A percentile compares a stretch with the other conserved stretches of the same genome.
phyloP scores from a whole-genome alignment of 129 eudicot species.

The Cynara cardunculus region DNA sequence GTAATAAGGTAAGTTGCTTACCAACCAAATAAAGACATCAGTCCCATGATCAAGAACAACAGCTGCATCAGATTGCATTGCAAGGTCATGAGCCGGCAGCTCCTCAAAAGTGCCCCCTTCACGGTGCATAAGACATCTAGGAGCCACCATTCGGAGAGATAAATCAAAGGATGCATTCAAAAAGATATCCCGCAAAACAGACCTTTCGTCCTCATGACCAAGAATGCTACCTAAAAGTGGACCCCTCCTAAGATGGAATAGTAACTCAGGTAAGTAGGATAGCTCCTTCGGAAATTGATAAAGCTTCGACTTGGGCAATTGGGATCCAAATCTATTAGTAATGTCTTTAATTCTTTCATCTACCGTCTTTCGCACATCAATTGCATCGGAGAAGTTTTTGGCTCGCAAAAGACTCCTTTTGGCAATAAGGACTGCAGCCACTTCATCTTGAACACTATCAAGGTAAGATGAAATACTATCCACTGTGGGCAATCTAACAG shows the following conservation, averaged over 20 bases:
- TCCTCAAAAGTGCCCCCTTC: conserved; percentile 99
- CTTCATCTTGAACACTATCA: conserved; percentile 87
- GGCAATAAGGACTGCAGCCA: conserved; percentile 85
- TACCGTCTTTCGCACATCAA: conserved; percentile 56
- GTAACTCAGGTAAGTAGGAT: conserved; percentile 62
- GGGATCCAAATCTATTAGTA: conserved; percentile 66
- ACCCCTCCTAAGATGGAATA: conserved; percentile 92
- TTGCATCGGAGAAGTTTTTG: conserved; percentile 55
- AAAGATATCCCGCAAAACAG: conserved; percentile 80
- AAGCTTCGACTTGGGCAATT: conserved; percentile 82
- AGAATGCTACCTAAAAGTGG: conserved; percentile 91
- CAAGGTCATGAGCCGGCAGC: conserved; percentile 93
- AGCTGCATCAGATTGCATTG: conserved; percentile 97
- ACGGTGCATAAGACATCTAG: conserved; percentile 94
- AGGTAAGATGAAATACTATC: conserved; percentile 77
- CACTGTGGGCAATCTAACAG: conserved; percentile 78
- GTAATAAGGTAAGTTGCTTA: conserved; percentile 33
- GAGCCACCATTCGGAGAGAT: conserved; percentile 92
- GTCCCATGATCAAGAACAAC: conserved; percentile 99
- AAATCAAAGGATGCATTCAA: conserved; percentile 88
- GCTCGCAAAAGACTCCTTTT: conserved; percentile 87
- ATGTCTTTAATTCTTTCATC: conserved; percentile 90
- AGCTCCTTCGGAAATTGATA: conserved; percentile 92
- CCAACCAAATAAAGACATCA: conserved; percentile 99
- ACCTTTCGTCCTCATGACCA: conserved; percentile 97